These are phyloP conservation scores for Skeletonema potamos DNA, from an alignment of 108 stramenopile genomes.

Conservation along the genomic window DNA sequence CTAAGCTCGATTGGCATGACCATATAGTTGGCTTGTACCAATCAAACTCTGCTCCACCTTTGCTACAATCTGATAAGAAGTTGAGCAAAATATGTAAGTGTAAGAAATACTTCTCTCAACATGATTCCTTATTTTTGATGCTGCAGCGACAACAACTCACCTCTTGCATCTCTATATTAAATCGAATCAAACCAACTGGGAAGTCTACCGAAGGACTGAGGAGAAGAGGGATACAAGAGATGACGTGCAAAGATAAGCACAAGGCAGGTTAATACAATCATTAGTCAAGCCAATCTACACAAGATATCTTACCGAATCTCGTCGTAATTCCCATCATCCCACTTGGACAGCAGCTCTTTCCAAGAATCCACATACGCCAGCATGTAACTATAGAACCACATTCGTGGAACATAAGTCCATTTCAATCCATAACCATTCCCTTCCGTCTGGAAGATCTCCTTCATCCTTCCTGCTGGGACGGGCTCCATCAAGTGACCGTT, in stretches of 20 bases:
- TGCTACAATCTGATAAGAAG: neutral
- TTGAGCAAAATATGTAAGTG: neutral
- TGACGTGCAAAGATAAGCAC: neutral
- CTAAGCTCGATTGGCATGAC: neutral
- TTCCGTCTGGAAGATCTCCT: neutral
- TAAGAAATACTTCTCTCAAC: neutral
- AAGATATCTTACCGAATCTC: neutral
- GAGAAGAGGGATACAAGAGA: neutral
- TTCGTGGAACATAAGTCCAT: neutral
- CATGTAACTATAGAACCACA: neutral
- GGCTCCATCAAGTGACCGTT: conserved; percentile 2
- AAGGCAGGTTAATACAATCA: neutral
- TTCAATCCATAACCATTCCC: neutral
- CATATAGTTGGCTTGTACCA: neutral
- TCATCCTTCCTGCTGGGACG: neutral
- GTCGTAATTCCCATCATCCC: neutral
- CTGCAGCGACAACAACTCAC: neutral
- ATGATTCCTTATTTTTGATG: neutral
- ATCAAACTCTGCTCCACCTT: neutral
- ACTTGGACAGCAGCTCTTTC: neutral
- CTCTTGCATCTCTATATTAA: neutral
- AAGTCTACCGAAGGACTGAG: neutral
- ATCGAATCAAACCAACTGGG: neutral
- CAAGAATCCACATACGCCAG: neutral
- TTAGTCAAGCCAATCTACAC: neutral